Evolutionary conservation across 2,329 filamentous ascomycete species (phyloP).

Genomic region (Nemania abortiva): DNA sequence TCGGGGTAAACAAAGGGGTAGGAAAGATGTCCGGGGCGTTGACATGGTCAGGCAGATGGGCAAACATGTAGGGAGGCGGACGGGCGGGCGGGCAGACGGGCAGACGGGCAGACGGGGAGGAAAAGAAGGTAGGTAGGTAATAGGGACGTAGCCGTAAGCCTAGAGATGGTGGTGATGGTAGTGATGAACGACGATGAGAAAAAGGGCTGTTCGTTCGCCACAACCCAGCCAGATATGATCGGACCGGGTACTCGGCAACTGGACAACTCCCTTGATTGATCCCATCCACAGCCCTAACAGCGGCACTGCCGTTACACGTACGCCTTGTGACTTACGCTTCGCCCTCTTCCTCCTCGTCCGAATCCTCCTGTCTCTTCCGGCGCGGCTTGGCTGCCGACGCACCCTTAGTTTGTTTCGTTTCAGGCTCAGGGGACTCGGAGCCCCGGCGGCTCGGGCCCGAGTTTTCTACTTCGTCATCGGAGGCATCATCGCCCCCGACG

Average conservation of each 20-base stretch:
- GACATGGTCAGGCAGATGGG: neutral
- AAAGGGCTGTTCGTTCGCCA: neutral
- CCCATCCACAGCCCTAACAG: neutral
- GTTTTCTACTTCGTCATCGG: constrained; percentile 67
- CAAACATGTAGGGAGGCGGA: neutral
- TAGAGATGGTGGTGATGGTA: neutral
- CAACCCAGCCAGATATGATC: too few species aligned
- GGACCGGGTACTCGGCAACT: too few species aligned
- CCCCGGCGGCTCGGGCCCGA: constrained; percentile 66
- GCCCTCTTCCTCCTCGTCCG: constrained; percentile 80
- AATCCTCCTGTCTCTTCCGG: constrained; percentile 69
- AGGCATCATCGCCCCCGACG: constrained; percentile 79
- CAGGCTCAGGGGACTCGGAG: constrained; percentile 64
- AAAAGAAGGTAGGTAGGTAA: neutral
- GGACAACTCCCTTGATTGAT: neutral
- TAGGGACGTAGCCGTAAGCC: neutral
- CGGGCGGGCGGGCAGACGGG: too few species aligned
- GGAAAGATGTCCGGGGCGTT: neutral
- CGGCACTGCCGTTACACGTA: neutral
- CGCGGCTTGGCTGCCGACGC: constrained; percentile 60
- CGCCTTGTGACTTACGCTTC: constrained; percentile 74
- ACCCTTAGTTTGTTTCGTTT: constrained; percentile 52
- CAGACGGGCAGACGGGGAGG: neutral
- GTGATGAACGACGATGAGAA: neutral
- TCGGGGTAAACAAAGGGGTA: constrained; percentile 5